Evolutionary conservation across 805 yeast species (phyloP), one percentile per base, ranked within the genome.

Genomic region (Metschnikowia amazonensis): DNA sequence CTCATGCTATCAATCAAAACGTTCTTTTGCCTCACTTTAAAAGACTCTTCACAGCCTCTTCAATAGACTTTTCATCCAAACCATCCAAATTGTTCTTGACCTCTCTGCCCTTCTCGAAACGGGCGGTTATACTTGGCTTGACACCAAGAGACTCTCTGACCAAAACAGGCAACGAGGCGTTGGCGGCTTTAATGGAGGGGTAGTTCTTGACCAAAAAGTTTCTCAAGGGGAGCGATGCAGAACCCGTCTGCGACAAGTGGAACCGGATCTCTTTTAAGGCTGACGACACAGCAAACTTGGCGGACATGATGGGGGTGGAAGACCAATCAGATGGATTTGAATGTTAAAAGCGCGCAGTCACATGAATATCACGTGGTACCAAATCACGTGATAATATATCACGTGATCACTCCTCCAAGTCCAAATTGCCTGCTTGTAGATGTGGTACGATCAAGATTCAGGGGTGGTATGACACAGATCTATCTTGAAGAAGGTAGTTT

Each of bases 171-270:
- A 85, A 68, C 48, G 71, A 67, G 48, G 90, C 82, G 58, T 86
- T 80, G 48, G 66, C 66, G 48, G 77, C 61, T 60, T 79, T 77
- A 57, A 88, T 67, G n/a, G 70, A 58, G n/a, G 85, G 81, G 65
- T 87, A 87, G 58, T 81, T 72, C 46, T 76, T 71, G 39, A 77
- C 66, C 52, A 88, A 69, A 59, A 84, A 88, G 14, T 77, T 67
- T 65, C 88, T 80, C 56, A 86, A 70, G 6, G 85, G 80, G 8
- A 70, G 73, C 11, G 90, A 79, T 4, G 87, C 79, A 51, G 80
- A 79, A n/a, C 86, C 85, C n/a, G 83, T 75, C 65, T 85, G 94
- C 27, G 89, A 83, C 52, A 87, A 73, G 60, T 87, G 89, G 67
- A 86, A 84, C 65, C 96, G 79, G 60, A 88, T 74, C 72, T 88